Evolutionary conservation across 2,329 filamentous ascomycete species (phyloP).

Genomic region (Paraphaeosphaeria minitans): DNA sequence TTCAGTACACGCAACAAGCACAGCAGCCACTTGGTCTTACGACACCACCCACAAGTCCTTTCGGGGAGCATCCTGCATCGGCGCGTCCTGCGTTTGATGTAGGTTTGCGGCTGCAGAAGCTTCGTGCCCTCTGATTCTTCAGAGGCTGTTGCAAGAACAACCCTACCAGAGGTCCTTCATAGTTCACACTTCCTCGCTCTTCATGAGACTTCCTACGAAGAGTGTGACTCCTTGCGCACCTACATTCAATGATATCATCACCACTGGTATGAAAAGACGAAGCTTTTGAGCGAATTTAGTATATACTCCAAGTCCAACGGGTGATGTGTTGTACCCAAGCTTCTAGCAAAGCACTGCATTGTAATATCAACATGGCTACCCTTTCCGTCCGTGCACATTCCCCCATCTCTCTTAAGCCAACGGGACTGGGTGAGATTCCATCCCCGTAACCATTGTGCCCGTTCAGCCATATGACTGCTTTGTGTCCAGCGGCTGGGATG

Average conservation of each 20-base stretch:
- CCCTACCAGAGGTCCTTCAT: constrained; percentile 55
- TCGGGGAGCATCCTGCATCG: constrained; percentile 50
- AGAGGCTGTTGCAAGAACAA: constrained; percentile 53
- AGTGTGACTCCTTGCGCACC: constrained; percentile 61
- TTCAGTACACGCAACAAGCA: constrained; percentile 35
- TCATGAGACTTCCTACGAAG: constrained; percentile 47
- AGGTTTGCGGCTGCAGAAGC: constrained; percentile 49
- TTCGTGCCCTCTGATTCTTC: constrained; percentile 38
- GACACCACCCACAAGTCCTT: constrained; percentile 52
- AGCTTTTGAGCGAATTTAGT: background rate
- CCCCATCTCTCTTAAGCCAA: too few species aligned
- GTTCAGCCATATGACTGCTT: too few species aligned
- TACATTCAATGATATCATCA: constrained; percentile 41
- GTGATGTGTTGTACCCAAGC: too few species aligned
- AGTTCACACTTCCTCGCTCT: constrained; percentile 60
- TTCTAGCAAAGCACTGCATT: too few species aligned
- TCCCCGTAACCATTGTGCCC: too few species aligned
- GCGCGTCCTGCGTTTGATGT: constrained; percentile 55
- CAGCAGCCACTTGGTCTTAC: constrained; percentile 54
- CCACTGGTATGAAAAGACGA: background rate
- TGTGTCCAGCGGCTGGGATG: too few species aligned
- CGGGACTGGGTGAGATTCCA: too few species aligned
- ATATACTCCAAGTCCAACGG: background rate
- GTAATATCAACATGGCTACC: too few species aligned
- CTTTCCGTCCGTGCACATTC: too few species aligned